These are phyloP conservation scores for Camptophora hylomeconis DNA, from an alignment of 2,329 filamentous ascomycete genomes.

Conservation along the genomic window DNA sequence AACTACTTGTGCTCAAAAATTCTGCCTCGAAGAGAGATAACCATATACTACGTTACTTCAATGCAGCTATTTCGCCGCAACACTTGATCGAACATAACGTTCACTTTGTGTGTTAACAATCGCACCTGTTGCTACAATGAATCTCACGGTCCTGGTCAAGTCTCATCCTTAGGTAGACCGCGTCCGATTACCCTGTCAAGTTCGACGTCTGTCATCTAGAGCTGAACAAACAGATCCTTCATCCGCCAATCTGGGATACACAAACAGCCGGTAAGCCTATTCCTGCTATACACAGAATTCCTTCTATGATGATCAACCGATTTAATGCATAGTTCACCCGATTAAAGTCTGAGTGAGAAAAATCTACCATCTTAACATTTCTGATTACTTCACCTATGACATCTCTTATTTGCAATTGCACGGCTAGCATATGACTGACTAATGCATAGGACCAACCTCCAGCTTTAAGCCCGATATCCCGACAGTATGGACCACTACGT, in stretches of 20 bases:
- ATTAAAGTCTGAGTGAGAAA: slow-evolving; percentile 3
- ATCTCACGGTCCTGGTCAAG: neutral
- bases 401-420: neutral
- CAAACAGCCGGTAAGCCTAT: too few species aligned
- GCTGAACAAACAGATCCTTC: neutral
- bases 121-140: neutral
- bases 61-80: too few species aligned
- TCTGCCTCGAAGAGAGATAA: too few species aligned
- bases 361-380: slow-evolving; percentile 4
- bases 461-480: neutral
- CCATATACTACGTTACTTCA: too few species aligned
- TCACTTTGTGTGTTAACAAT: too few species aligned
- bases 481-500: neutral
- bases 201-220: slow-evolving; percentile 1
- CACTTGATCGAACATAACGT: too few species aligned
- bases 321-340: slow-evolving; percentile 7
- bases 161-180: neutral
- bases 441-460: too few species aligned
- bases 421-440: too few species aligned
- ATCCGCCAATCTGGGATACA: neutral
- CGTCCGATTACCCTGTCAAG: neutral
- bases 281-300: too few species aligned
- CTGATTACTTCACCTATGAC: neutral
- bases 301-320: slow-evolving; percentile 2
- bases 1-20: too few species aligned